Evolutionary conservation across 2,329 filamentous ascomycete genomes (phyloP), one percentile per base, ranked within the genome.

Genomic region (Fusarium compactum): DNA sequence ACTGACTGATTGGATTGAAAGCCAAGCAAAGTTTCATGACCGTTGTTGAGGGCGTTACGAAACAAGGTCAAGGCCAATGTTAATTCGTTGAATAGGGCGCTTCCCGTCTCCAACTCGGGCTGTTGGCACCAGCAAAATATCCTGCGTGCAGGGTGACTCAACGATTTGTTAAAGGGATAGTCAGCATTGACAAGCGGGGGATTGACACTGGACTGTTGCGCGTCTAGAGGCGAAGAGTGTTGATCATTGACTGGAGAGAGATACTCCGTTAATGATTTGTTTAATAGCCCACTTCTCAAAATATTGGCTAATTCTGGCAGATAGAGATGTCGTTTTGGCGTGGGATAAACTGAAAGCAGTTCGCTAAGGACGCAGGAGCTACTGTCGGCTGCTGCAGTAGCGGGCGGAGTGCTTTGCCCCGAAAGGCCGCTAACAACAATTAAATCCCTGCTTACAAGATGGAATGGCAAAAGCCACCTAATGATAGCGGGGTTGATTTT

Each of bases 301-400:
- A 63, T 53, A 27, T 45, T 67, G 63, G 52, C 58, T 66, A 66
- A 66, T 66, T 62, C 44, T 54, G 29, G 11, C 12, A 64, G 53
- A 30, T 51, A 51, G 50, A 45, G 41, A 68, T 69, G 34, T 38
- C 52, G 53, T 60, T 67, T 65, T 55, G 38, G 57, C 32, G 55
- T 66, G 65, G 54, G 55, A 54, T 53, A 64, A 64, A 40, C 27
- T 24, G 24, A 45, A 54, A 54, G 20, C 47, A 62, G 68, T 71
- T 69, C 68, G 62, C 62, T 63, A 71, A 47, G 34, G 53, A 67
- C 47, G 61, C 52, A 62, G 59, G 60, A 62, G 60, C 72, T 74
- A 72, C 67, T 74, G 69, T 63, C 66, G 71, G 71, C 53, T 66
- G 63, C 60, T 69, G 72, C 71, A 73, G 72, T 75, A 74, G 72